Percentiles rank a stretch among this genome's conserved stretches.
Evolutionary conservation across 2,329 filamentous ascomycete species (phyloP).

Genomic region (Cytospora schulzeri): DNA sequence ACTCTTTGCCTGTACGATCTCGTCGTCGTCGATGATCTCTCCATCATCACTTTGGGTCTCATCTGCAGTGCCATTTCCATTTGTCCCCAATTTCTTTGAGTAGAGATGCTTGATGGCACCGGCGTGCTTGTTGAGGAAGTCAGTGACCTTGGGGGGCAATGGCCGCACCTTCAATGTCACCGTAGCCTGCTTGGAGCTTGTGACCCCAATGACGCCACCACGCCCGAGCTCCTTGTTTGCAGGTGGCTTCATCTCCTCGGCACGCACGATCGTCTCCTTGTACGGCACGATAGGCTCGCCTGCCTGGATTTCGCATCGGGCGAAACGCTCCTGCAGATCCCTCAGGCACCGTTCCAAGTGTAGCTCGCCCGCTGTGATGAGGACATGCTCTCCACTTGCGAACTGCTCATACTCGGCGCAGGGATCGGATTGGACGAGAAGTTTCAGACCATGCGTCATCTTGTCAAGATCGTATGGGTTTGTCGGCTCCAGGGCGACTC

Average conservation of each 20-base stretch:
- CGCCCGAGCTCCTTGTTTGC: slow-evolving; percentile 84
- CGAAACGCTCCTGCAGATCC: slow-evolving; percentile 89
- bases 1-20: slow-evolving; percentile 60
- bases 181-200: slow-evolving; percentile 83
- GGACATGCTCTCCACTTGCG: slow-evolving; percentile 89
- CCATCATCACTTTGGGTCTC: slow-evolving; percentile 41
- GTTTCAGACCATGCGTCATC: slow-evolving; percentile 84
- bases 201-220: slow-evolving; percentile 74
- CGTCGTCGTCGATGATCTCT: slow-evolving; percentile 54
- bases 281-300: slow-evolving; percentile 95
- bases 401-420: slow-evolving; percentile 96
- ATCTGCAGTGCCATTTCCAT: slow-evolving; percentile 45
- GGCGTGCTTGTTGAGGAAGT: slow-evolving; percentile 81
- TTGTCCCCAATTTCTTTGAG: slow-evolving; percentile 48
- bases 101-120: slow-evolving; percentile 79
- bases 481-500: slow-evolving; percentile 90
- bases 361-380: slow-evolving; percentile 89
- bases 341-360: slow-evolving; percentile 93
- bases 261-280: slow-evolving; percentile 84
- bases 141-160: slow-evolving; percentile 74
- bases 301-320: slow-evolving; percentile 90
- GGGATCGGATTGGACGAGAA: slow-evolving; percentile 92
- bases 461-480: slow-evolving; percentile 91
- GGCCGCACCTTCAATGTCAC: slow-evolving; percentile 78
- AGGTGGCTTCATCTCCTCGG: slow-evolving; percentile 88